These are phyloP conservation scores for Cytospora piceae DNA, from an alignment of 2,329 filamentous ascomycete genomes.

Conservation along the genomic window DNA sequence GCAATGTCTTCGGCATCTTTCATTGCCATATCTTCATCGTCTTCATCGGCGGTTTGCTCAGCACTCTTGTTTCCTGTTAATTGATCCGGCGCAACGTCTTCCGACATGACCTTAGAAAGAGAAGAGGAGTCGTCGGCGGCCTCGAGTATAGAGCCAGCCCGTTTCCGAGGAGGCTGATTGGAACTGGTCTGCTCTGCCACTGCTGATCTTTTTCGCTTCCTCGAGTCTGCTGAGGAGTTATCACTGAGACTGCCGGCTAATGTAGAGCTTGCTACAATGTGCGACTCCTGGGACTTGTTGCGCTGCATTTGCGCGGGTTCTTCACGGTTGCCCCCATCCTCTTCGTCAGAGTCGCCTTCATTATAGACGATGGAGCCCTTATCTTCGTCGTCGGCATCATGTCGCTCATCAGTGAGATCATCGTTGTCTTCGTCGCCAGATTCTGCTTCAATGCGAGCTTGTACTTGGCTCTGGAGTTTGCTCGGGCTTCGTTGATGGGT, in stretches of 20 bases:
- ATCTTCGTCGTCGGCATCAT: conserved; percentile 33
- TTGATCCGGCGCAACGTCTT: conserved; percentile 40
- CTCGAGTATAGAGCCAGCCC: conserved; percentile 52
- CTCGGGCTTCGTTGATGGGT: conserved; percentile 72
- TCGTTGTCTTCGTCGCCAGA: conserved; percentile 46
- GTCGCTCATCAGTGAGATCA: conserved; percentile 41
- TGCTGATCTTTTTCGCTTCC: conserved; percentile 56
- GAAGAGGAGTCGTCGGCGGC: conserved; percentile 43
- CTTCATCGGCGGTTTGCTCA: conserved; percentile 51
- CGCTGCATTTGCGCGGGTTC: conserved; percentile 32
- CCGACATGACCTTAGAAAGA: conserved; percentile 40
- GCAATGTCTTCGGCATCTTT: conserved; percentile 45
- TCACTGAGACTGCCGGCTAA: conserved; percentile 34
- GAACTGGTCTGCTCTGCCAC: conserved; percentile 49
- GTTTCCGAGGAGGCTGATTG: conserved; percentile 57
- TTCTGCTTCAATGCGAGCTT: conserved; percentile 41
- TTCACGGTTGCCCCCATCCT: conserved; percentile 34
- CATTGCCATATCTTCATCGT: conserved; percentile 49
- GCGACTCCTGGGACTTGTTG: conserved; percentile 30
- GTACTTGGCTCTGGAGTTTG: conserved; percentile 66
- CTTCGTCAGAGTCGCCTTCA: conserved; percentile 43
- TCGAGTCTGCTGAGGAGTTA: conserved; percentile 44
- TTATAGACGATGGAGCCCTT: conserved; percentile 45
- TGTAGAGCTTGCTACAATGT: conserved; percentile 30
- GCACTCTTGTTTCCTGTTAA: conserved; percentile 44